These are phyloP conservation scores for Rugosomyces carneus DNA, from an alignment of 1,284 basidiomycete genomes.

Conservation along the genomic window DNA sequence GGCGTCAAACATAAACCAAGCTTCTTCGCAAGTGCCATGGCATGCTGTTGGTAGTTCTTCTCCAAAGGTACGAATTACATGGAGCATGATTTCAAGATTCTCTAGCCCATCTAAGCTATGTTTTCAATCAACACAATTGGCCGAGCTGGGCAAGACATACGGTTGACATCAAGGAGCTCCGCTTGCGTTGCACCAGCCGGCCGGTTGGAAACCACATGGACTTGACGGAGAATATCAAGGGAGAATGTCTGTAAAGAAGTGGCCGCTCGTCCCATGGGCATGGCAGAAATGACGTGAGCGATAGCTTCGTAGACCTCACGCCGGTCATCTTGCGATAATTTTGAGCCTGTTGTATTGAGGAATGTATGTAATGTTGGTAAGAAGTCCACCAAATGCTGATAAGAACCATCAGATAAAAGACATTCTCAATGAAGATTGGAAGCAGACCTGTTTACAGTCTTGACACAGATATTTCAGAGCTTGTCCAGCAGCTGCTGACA, in stretches of 20 bases:
- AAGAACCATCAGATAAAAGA: conserved; percentile 2
- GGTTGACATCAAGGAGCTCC: conserved; percentile 55
- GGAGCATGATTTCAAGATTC: conserved; percentile 84
- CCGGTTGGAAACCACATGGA: conserved; percentile 57
- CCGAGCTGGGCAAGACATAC: conserved; percentile 38
- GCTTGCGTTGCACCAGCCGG: conserved; percentile 48
- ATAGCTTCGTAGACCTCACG: conserved; percentile 94
- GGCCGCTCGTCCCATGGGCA: conserved; percentile 84
- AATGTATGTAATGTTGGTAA: conserved; percentile 91
- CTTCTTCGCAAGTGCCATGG: conserved; percentile 70
- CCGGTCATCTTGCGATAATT: conserved; percentile 83
- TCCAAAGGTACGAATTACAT: conserved; percentile 74
- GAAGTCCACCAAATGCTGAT: conserved; percentile 84
- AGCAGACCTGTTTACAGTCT: conserved; percentile 80
- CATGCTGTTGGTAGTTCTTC: conserved; percentile 79
- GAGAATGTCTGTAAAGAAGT: conserved; percentile 82
- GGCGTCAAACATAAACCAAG: conserved; percentile 80
- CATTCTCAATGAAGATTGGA: not conserved
- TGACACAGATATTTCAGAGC: conserved; percentile 96
- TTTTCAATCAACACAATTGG: conserved; percentile 4
- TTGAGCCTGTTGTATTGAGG: conserved; percentile 69
- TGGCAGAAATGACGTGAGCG: conserved; percentile 88
- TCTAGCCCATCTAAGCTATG: conserved; percentile 65
- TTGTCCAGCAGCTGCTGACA: conserved; percentile 91
- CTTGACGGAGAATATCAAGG: conserved; percentile 63